A percentile compares a stretch with the other conserved stretches of the same genome.
These are phyloP conservation scores for Aspergillus aculeatinus DNA, from an alignment of 2,329 filamentous ascomycete species.

Conservation along the genomic window DNA sequence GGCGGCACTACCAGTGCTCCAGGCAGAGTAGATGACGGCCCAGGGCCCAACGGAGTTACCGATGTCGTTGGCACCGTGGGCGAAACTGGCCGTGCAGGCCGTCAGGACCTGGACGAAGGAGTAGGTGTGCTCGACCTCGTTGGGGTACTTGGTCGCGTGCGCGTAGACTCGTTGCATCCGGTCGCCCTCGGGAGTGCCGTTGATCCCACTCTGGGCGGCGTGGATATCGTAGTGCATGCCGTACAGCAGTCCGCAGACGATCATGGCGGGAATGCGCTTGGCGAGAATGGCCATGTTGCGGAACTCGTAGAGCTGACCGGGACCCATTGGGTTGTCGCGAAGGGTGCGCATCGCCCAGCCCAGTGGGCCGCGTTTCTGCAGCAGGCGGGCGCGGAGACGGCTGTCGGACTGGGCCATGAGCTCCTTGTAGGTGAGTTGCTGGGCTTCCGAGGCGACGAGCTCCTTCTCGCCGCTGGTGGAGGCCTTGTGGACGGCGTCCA, in stretches of 20 bases:
- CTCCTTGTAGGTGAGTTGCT: constrained; percentile 61
- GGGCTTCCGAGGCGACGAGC: constrained; percentile 49
- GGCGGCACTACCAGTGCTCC: constrained; percentile 62
- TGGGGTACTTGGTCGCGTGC: constrained; percentile 63
- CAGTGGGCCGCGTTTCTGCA: constrained; percentile 64
- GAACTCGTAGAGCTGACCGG: constrained; percentile 71
- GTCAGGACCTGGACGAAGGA: constrained; percentile 57
- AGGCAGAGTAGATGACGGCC: constrained; percentile 69
- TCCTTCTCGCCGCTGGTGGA: constrained; percentile 36
- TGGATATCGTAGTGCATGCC: constrained; percentile 82
- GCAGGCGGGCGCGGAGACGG: constrained; percentile 63
- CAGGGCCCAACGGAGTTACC: constrained; percentile 69
- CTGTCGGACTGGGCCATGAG: constrained; percentile 58
- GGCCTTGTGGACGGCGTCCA: constrained; percentile 32
- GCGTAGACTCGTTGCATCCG: constrained; percentile 70
- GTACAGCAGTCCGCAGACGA: constrained; percentile 65
- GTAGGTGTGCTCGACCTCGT: constrained; percentile 65
- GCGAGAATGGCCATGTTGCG: constrained; percentile 65
- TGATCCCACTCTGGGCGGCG: constrained; percentile 67
- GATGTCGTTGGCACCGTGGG: constrained; percentile 74
- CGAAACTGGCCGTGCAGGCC: constrained; percentile 52
- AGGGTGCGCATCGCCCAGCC: constrained; percentile 80
- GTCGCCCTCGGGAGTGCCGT: constrained; percentile 69
- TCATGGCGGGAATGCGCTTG: constrained; percentile 68
- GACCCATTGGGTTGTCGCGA: constrained; percentile 69